Base-by-base conservation (phyloP, 257 asterid genomes). In the Solanum neorickii region DNA sequence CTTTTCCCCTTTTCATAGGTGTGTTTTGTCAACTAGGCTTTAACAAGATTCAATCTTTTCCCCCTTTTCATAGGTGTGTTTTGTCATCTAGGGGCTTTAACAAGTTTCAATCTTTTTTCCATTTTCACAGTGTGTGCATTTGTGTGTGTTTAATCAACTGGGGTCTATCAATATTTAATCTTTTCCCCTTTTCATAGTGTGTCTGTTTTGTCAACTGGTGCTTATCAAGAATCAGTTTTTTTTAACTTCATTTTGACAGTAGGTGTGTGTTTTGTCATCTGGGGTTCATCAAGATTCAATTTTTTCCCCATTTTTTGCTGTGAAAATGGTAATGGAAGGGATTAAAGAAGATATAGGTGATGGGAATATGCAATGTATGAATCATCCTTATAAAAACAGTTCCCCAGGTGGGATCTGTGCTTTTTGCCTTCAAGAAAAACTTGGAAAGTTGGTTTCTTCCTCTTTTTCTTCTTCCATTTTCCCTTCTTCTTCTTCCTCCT, bases 401-500 rank as follows among this genome's bases (percentile, higher is more conserved):
- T 91, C 93, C 37, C 97, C 98, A 21, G 99, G 99, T 74, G 99
- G 99, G 88, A 94, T 97, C 91, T 97, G 99, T 90, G 99, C 98
- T 2, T 91, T 94, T 70, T 74, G 82, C 52, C 82, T 74, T 74
- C 82, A 74, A 74, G 82, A 74, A 74, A 74, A 74, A 39, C 82
- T 97, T 25, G 98, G 99, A 41, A 97, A 97, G 87, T 95, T 97
- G 13, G 98, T 97, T 37, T 94, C 99, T 49, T 95, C 99, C 27
- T 94, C 99, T 10, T 93, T 93, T 31, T 92, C 98, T 11, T 89
- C 91, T 0, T 88, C 98, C 12, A 77, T 94, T 89, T 93, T 94
- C 87, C 98, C 99, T 6, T 92, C 98, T 29, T 91, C 95, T 47
- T 93, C 99, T 27, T 93, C 98, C 1, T 93, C 98, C 14, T 92